Evolutionary conservation across 805 yeast genomes (phyloP), one percentile per base, ranked within the genome.

Genomic region (Metschnikowia kofuensis): DNA sequence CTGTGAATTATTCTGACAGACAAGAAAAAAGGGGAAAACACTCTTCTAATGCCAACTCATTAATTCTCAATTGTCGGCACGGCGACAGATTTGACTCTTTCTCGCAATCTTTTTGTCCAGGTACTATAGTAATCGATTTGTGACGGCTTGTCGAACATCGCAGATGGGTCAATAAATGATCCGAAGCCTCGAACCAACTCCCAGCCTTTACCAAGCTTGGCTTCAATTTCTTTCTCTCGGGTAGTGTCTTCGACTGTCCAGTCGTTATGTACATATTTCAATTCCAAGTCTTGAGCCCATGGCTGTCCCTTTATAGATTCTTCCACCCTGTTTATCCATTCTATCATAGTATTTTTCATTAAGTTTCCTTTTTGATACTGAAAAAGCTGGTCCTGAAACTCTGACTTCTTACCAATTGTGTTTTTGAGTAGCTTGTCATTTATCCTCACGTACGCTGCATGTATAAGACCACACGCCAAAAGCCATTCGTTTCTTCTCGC

Each of bases 401-500:
- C 67, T 13, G 76, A 62, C 48, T 72, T 77, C 26, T 77, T 71
- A 1, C 86, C 82, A 6, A 82, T 69, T 42, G 76, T 77, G 11
- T 66, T 60, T 3, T 67, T 60, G 13, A 84, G 62, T 32, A 71
- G 60, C 21, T 70, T 70, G 48, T 77, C 74, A 61, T 83, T 82
- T 31, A 85, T 71, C 13, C 82, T 70, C 15, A 74, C 67, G 47
- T 80, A 82, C 12, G 84, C 83, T 15, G 84, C 77, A 34, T 84
- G 70, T 0, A 85, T 74, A 52, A 86, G 60, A 0, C 91, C 91
- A 61, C 87, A 83, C 2, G 85, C 78, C 21, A 86, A 62, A 7
- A 82, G 80, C 89, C 90, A 85, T 36, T 83, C 84, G 49, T 78
- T 81, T 34, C 77, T 77, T 51, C 69, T 72, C n/a, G 56, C 52